Evolutionary conservation across 2,329 filamentous ascomycete species (phyloP).

Genomic region (Beauveria caledonica): DNA sequence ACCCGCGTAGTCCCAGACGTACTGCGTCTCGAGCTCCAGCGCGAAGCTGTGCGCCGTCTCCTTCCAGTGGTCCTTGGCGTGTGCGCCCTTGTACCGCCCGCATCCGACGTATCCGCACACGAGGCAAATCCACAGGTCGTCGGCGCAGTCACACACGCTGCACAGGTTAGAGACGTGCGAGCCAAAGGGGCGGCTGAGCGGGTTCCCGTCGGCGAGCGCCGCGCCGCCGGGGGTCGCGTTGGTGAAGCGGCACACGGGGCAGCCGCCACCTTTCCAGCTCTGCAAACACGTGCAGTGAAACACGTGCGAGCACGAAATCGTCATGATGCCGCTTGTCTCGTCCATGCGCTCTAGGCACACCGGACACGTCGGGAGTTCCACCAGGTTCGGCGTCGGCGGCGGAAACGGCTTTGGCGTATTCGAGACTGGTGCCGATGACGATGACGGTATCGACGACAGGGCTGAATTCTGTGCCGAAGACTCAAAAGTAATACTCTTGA

Average conservation of each 20-base stretch:
- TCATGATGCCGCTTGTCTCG: constrained; percentile 88
- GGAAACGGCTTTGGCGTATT: constrained; percentile 51
- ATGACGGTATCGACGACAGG: constrained; percentile 54
- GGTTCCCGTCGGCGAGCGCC: constrained; percentile 37
- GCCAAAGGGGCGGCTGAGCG: constrained; percentile 47
- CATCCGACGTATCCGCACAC: constrained; percentile 91
- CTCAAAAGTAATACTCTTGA: constrained; percentile 84
- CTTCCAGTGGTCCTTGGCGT: constrained; percentile 91
- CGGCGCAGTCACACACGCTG: constrained; percentile 66
- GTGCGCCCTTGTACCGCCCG: constrained; percentile 86
- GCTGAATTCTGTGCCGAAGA: constrained; percentile 41
- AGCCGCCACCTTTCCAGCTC: constrained; percentile 91
- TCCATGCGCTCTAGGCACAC: constrained; percentile 98
- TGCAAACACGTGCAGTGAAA: constrained; percentile 95
- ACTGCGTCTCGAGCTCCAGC: constrained; percentile 85
- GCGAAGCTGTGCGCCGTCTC: constrained; percentile 83
- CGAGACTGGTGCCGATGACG: constrained; percentile 29
- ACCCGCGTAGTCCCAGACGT: constrained; percentile 96
- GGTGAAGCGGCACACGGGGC: constrained; percentile 90
- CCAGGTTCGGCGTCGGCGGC: constrained; percentile 67
- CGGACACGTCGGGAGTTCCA: constrained; percentile 90
- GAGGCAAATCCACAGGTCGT: constrained; percentile 90
- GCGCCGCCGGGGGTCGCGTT: constrained; percentile 30
- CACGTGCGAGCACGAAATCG: constrained; percentile 93
- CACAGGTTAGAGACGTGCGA: constrained; percentile 62